Base-by-base conservation (phyloP, 1,139 yeast genomes). In the Yamadazyma spencermartinsiae region DNA sequence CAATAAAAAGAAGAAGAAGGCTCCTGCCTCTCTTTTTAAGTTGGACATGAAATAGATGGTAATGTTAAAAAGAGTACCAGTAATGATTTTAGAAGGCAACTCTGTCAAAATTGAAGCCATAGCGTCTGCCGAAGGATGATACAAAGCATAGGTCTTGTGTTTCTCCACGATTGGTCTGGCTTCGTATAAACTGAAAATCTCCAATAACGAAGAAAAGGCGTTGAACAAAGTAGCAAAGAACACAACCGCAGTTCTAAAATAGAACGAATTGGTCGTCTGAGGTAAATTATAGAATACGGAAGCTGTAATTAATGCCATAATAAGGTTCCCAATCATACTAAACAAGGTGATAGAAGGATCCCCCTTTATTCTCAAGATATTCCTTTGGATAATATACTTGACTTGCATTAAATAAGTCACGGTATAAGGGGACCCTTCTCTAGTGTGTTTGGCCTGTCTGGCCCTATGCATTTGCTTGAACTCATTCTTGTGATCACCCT, bases 51-150 rank as follows among this genome's bases (percentile, higher is more conserved):
- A 80, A 55, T 80, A 81, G 32, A 79, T 58, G 23, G 73, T 63
- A 30, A 80, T 46, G 31, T 72, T 61, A 52, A 80, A 71, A 25
- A 62, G 50, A 29, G 74, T 45, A 38, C 76, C 60, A 36, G 75
- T 68, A 24, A 65, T 45, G 12, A 75, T 38, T 52, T 80, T 79
- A 17, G 72, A 60, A 3, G 86, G 86, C 38, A 79, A 54, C 48
- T 79, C 82, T 23, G 82, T 73, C 38, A 79, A 52, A 45, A 79
- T 66, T 37, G 72, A 71, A 39, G 80, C 82, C 35, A 80, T 52
- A 4, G 85, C 79, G 54, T 81, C 85, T 8, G 82, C 82, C 23
- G 84, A 72, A 18, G 81, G 78, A 43, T 79, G 81, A 49, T 80
- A 81, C 24, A 42, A 35, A 7, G 41, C 43, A 53, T 76, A 80